Base-by-base conservation (phyloP, 192 early-diverging fungal species). In the Coemansia javaensis region DNA sequence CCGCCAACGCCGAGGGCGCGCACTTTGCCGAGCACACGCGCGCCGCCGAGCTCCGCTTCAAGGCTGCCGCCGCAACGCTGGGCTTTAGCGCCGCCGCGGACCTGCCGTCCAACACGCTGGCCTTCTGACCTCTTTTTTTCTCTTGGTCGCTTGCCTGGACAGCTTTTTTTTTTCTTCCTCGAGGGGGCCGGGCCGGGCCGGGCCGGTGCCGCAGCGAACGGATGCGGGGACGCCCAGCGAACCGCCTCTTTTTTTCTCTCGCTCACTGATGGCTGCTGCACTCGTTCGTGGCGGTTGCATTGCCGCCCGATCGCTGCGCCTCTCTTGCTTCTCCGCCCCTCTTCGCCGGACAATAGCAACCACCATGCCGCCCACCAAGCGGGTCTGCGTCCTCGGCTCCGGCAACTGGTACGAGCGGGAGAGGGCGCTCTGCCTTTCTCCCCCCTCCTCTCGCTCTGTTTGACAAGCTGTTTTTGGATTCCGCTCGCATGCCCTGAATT, bases 381-480 rank as follows among this genome's bases (percentile, higher is more conserved):
- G 83, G 63, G 90, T 93, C 33, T 84, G 82, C 55, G 77, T 97
- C 41, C 89, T 97, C 46, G 94, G 94, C 36, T 91, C 88, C 6
- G 94, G 94, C 53, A 98, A 98, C 80, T 98, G 92, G 91, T 90
- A 84, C 63, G 67, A 66, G 17, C 41, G 15, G 27, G 41, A 38
- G 12, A 12, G 12, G 33, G 7, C n/a, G 36, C 5, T 56, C 11
- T n/a, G n/a, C n/a, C n/a, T n/a, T n/a, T n/a, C n/a, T n/a, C n/a
- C n/a, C n/a, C n/a, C n/a, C n/a, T n/a, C n/a, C n/a, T n/a, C n/a
- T n/a, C n/a, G n/a, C n/a, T n/a, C n/a, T n/a, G n/a, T n/a, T n/a
- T n/a, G n/a, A n/a, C n/a, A n/a, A n/a, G n/a, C n/a, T n/a, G n/a
- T n/a, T n/a, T n/a, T n/a, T n/a, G n/a, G n/a, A n/a, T n/a, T n/a